Conservation (phyloP, 164 flowering plant genomes). For the Tetracentron sinense region DNA sequence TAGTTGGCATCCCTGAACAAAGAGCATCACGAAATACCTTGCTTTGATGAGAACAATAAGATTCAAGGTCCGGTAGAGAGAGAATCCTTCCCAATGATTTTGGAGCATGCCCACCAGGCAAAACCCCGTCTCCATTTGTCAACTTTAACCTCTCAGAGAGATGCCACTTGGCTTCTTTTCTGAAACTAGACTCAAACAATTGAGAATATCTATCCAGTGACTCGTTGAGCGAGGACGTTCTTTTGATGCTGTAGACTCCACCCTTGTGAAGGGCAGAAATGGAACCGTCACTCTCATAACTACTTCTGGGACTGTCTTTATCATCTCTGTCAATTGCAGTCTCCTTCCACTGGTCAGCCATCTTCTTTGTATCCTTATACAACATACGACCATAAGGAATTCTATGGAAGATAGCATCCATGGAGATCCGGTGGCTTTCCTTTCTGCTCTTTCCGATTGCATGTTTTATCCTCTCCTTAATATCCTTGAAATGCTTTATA, state of each 20-base stretch:
- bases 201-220: constrained; percentile 54
- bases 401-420: constrained; percentile 79
- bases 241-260: constrained; percentile 21
- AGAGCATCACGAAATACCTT: constrained; percentile 24
- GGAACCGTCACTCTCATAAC: constrained; percentile 16
- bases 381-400: constrained; percentile 51
- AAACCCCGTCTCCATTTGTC: constrained; percentile 23
- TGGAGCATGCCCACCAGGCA: constrained; percentile 8
- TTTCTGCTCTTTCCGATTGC: constrained; percentile 54
- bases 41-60: constrained; percentile 20
- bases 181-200: constrained; percentile 42
- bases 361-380: constrained; percentile 32
- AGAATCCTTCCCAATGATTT: constrained; percentile 45
- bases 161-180: constrained; percentile 29
- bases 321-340: constrained; percentile 12
- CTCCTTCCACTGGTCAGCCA: constrained; percentile 22
- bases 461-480: constrained; percentile 48
- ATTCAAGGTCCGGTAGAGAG: constrained; percentile 57
- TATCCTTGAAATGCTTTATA: constrained; percentile 48
- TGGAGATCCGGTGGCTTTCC: constrained; percentile 55
- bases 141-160: constrained; percentile 25
- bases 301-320: constrained; percentile 18
- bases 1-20: constrained; percentile 13
- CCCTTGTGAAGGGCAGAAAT: constrained; percentile 14
- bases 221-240: constrained; percentile 49